phyloP scores from a whole-genome alignment of 2,329 filamentous ascomycete genomes.

The Stemphylium beticola region DNA sequence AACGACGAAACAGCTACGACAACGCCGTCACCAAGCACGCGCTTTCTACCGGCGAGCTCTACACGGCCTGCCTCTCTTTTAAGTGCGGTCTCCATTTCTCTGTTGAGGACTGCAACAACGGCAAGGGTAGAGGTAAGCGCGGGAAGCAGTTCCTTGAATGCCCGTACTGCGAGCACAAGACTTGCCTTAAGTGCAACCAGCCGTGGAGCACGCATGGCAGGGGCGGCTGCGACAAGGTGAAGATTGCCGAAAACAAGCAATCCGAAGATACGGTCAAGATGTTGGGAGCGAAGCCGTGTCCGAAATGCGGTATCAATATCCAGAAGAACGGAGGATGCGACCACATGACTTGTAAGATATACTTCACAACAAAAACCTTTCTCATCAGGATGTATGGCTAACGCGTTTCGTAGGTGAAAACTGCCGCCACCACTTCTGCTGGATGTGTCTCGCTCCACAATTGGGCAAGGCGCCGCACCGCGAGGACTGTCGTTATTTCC shows the following conservation, averaged over 20 bases:
- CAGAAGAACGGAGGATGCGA: conserved; percentile 36
- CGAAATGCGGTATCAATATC: conserved; percentile 32
- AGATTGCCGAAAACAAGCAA: conserved; percentile 22
- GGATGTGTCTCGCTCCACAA: conserved; percentile 23
- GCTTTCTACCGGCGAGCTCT: conserved; percentile 16
- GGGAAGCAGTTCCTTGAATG: conserved; percentile 23
- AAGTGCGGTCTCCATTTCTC: conserved; percentile 33
- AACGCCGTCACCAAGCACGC: conserved; percentile 21
- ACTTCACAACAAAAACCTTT: background rate
- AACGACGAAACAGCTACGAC: conserved; percentile 25
- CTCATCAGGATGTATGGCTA: background rate
- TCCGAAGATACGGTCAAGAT: conserved; percentile 21
- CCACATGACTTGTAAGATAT: conserved; percentile 36
- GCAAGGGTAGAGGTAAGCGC: background rate
- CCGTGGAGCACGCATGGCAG: conserved; percentile 21
- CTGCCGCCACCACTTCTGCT: conserved; percentile 34
- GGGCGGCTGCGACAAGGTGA: conserved; percentile 21
- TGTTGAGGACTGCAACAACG: conserved; percentile 21
- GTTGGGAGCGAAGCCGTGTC: conserved; percentile 37
- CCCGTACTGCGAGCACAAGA: conserved; percentile 29
- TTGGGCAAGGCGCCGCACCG: conserved; percentile 7
- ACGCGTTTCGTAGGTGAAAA: conserved; percentile 3
- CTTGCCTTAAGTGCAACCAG: conserved; percentile 31
- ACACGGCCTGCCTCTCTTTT: conserved; percentile 27
- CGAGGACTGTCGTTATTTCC: conserved; percentile 12